Evolutionary conservation across 2,329 filamentous ascomycete species (phyloP).

Genomic region (Botrytis sinoallii): DNA sequence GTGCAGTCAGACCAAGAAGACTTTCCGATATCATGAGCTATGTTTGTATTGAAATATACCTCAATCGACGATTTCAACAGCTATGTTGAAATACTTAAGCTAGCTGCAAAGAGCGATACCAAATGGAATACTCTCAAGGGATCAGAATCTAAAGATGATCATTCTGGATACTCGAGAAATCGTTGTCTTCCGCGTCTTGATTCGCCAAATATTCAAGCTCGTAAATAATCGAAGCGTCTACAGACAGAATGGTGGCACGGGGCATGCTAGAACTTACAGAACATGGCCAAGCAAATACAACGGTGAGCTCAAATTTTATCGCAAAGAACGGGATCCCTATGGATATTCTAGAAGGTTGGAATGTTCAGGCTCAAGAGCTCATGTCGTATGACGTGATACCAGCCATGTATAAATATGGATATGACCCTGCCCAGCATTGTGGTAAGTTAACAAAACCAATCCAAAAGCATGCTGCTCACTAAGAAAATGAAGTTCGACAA

Average conservation of each 20-base stretch:
- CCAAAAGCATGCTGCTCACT: neutral
- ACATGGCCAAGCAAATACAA: neutral
- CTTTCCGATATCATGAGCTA: neutral
- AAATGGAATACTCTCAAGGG: neutral
- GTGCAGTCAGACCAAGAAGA: neutral
- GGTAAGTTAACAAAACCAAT: neutral
- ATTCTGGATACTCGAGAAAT: neutral
- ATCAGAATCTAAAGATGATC: neutral
- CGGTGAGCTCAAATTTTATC: neutral
- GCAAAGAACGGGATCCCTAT: neutral
- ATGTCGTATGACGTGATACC: neutral
- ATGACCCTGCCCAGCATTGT: neutral
- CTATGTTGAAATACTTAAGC: too few relatives aligned
- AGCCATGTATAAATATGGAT: neutral
- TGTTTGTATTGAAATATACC: neutral
- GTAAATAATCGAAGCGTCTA: neutral
- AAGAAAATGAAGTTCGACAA: neutral
- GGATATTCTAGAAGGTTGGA: neutral
- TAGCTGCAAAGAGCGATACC: neutral
- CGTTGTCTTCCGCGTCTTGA: neutral
- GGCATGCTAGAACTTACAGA: neutral
- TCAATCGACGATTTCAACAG: neutral
- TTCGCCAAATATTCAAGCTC: neutral
- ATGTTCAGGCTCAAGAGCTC: neutral
- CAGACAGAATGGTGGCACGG: neutral